phyloP scores from a whole-genome alignment of 495 filamentous ascomycete genomes.

The Physcia stellaris region DNA sequence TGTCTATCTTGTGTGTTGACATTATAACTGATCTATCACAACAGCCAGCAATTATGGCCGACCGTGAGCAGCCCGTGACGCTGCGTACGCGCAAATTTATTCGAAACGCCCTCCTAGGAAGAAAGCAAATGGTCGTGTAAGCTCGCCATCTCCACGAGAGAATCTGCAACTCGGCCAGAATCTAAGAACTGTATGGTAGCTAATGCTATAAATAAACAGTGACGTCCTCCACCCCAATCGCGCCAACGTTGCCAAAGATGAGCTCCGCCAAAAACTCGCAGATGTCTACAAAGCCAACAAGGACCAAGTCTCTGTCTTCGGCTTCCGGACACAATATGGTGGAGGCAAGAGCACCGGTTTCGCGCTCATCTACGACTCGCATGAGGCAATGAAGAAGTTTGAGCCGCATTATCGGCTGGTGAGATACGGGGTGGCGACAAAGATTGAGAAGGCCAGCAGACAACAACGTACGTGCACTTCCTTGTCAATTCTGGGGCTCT shows the following conservation, averaged over 20 bases:
- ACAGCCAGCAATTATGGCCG: conserved; percentile 61
- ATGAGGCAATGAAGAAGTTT: conserved; percentile 98
- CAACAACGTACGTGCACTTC: conserved; percentile 81
- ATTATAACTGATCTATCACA: no score
- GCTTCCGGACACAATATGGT: conserved; percentile 96
- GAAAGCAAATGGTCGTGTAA: conserved; percentile 99
- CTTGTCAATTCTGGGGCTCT: no score
- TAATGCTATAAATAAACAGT: no score
- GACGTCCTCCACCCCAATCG: conserved; percentile 99
- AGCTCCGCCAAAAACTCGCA: conserved; percentile 88
- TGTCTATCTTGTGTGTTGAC: no score
- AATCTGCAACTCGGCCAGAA: no score
- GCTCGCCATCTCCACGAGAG: conserved; percentile 21
- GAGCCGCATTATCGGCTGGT: conserved; percentile 96
- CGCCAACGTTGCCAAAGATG: conserved; percentile 96
- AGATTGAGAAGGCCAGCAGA: conserved; percentile 91
- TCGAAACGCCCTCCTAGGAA: conserved; percentile 93
- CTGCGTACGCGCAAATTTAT: conserved; percentile 99
- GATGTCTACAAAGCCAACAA: conserved; percentile 95
- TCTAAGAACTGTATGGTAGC: no score
- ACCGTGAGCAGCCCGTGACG: conserved; percentile 72
- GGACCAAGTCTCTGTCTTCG: conserved; percentile 93
- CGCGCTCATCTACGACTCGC: conserved; percentile 93
- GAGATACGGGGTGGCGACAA: conserved; percentile 74
- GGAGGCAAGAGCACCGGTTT: conserved; percentile 99